Percentiles rank a stretch among this genome's conserved stretches.
These are phyloP conservation scores for Diphasiastrum complanatum DNA, from an alignment of 83 land plant genomes.

Conservation along the genomic window DNA sequence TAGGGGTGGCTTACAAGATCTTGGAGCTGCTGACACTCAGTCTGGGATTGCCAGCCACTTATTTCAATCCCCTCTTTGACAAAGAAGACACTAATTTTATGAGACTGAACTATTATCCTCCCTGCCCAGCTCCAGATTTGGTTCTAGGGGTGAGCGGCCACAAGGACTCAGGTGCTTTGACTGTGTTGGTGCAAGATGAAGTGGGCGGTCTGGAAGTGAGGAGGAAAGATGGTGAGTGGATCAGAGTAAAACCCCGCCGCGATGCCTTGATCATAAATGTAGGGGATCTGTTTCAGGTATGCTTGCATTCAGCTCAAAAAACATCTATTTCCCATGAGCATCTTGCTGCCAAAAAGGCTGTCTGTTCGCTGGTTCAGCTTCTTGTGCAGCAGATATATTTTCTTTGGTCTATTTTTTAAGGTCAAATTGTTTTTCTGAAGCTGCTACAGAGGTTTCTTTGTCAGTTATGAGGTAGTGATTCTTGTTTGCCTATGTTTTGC, in stretches of 20 bases:
- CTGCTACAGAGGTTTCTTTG: too few relatives aligned
- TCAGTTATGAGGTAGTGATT: too few relatives aligned
- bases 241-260: conserved; percentile 52
- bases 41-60: conserved; percentile 41
- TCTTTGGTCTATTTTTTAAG: too few relatives aligned
- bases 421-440: too few relatives aligned
- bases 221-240: conserved; percentile 70
- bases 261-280: conserved; percentile 61
- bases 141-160: conserved; percentile 78
- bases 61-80: conserved; percentile 43
- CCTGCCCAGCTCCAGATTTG: conserved; percentile 58
- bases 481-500: too few relatives aligned
- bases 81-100: conserved; percentile 31
- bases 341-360: too few relatives aligned
- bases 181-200: conserved; percentile 60
- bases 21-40: conserved; percentile 57
- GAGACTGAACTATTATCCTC: conserved; percentile 73
- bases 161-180: conserved; percentile 69
- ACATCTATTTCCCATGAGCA: too few relatives aligned
- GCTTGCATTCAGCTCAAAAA: too few relatives aligned
- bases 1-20: conserved; percentile 45
- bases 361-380: too few relatives aligned
- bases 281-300: conserved; percentile 80
- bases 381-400: too few relatives aligned
- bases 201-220: conserved; percentile 82